Evolutionary conservation across 2,329 filamentous ascomycete genomes (phyloP), one percentile per base, ranked within the genome.

Genomic region (Colletotrichum siamense): DNA sequence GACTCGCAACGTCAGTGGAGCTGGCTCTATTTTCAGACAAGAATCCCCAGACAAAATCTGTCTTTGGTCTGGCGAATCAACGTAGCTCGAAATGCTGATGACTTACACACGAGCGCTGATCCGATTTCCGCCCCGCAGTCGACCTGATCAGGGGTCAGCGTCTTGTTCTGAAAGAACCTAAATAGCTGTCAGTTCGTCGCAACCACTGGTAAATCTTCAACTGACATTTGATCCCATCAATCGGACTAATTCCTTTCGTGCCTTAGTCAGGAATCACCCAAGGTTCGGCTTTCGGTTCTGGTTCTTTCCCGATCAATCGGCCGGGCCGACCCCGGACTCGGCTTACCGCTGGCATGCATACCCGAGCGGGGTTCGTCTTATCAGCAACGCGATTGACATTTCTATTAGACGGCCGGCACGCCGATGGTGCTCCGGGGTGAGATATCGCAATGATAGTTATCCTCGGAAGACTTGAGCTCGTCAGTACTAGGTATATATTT

Each of bases 331-430:
- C 18, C 22, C 32, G 66, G 59, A 64, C 26, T 59, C 69, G 64
- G 62, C 30, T 64, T 75, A 62, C 63, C 69, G 73, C 22, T 16
- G 24, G 6, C 26, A 59, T 52, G 55, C 55, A 71, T 72, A 67
- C 28, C 73, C 69, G 73, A 76, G 73, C 64, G 73, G 73, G 73
- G 70, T 71, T 66, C 9, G 16, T 36, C 69, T 66, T 62, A 55
- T 62, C 61, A 39, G 30, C 18, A 24, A n/a, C 5, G 34, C 5
- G n/a, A 26, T 30, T 28, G 16, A 69, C 55, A 36, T 30, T 32
- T 12, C 57, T 61, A 28, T 61, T 30, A 28, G 59, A 32, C 28
- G 30, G 28, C 28, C 52, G 22, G 52, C 57, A 49, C 13, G 57
- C 34, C 36, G 68, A 62, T 52, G n/a, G 44, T 63, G 55, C 67